phyloP scores from a whole-genome alignment of 2,329 filamentous ascomycete species.

The Trichoderma sp. region DNA sequence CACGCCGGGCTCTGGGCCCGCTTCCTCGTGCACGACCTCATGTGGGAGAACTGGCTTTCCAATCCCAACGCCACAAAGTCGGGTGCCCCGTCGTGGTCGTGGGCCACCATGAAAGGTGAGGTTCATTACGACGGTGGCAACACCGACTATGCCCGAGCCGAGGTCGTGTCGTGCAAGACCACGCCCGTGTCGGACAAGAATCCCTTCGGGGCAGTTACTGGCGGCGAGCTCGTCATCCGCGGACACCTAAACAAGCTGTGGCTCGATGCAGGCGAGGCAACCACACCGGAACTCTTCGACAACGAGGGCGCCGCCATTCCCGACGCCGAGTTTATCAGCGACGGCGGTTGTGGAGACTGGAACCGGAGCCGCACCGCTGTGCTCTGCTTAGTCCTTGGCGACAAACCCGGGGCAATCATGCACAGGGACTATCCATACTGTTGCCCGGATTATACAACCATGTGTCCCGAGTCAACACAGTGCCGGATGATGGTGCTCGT shows the following conservation, averaged over 20 bases:
- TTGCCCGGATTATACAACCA: not conserved
- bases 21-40: not conserved
- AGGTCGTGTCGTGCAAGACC: not conserved
- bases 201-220: not conserved
- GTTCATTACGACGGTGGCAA: not conserved
- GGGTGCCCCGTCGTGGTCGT: not conserved
- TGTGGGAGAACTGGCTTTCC: constrained; percentile 3
- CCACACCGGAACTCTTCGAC: not conserved
- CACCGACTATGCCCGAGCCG: not conserved
- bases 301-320: not conserved
- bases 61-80: not conserved
- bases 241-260: not conserved
- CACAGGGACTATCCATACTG: not conserved
- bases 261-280: not conserved
- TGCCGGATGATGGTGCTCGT: not conserved
- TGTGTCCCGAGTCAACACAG: not conserved
- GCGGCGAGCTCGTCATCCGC: not conserved
- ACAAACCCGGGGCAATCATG: not conserved
- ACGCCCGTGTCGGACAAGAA: not conserved
- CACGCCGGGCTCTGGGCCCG: not conserved
- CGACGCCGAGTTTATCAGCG: not conserved
- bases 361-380: not conserved
- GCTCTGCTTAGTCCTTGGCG: not conserved
- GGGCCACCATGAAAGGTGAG: constrained; percentile 4
- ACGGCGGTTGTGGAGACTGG: not conserved